phyloP scores from a whole-genome alignment of 148 eudicot species.

The Amaranthus palmeri region DNA sequence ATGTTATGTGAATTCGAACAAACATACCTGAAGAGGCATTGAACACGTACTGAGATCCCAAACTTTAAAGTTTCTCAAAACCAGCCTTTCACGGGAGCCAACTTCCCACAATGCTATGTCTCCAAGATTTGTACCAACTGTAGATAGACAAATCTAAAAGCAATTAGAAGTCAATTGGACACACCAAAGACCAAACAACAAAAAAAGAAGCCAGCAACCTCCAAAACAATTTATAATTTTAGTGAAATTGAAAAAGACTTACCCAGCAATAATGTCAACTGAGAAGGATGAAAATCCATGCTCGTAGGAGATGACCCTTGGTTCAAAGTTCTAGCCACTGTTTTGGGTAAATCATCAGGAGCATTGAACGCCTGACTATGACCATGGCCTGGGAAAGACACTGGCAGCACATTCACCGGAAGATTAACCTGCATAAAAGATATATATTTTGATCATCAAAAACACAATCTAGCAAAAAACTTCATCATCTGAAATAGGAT shows the following conservation, averaged over 20 bases:
- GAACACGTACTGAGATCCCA: conserved; percentile 67
- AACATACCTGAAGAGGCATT: conserved; percentile 56
- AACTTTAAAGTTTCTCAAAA: conserved; percentile 59
- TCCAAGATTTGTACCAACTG: conserved; percentile 81
- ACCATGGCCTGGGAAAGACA: conserved; percentile 48
- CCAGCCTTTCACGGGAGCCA: conserved; percentile 68
- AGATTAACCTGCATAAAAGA: conserved; percentile 44
- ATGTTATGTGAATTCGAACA: background rate
- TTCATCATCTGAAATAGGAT: background rate
- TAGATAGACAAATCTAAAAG: conserved; percentile 9
- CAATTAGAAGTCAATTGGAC: conserved; percentile 9
- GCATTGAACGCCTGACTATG: conserved; percentile 51
- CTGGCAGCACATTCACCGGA: conserved; percentile 65
- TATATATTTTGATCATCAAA: background rate
- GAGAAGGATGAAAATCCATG: conserved; percentile 91
- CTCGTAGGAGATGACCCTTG: conserved; percentile 80
- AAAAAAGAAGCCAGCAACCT: background rate
- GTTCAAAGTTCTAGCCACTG: conserved; percentile 60
- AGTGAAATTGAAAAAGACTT: background rate
- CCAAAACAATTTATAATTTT: background rate
- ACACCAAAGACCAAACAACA: background rate
- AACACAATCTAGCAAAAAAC: background rate
- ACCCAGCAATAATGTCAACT: conserved; percentile 81
- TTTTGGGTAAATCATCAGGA: conserved; percentile 70
- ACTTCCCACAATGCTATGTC: conserved; percentile 86